These are phyloP conservation scores for Salvia hispanica DNA, from an alignment of 257 asterid species.

Conservation along the genomic window DNA sequence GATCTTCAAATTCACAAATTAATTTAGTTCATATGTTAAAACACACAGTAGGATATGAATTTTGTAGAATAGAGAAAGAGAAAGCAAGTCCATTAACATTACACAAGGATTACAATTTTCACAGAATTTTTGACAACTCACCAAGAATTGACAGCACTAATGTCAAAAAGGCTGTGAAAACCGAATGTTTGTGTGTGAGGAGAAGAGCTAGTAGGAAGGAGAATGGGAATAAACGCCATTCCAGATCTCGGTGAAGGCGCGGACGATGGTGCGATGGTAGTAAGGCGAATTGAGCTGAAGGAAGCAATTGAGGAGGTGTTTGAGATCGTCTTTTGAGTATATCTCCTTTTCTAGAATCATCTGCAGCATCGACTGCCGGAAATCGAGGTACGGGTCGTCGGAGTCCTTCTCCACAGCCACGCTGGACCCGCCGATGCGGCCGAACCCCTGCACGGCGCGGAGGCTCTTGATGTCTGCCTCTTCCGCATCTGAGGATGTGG, in stretches of 20 bases:
- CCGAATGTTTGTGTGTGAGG: conserved; percentile 32
- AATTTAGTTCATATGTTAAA: too few species aligned
- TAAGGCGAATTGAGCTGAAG: conserved; percentile 84
- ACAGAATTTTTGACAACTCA: conserved; percentile 61
- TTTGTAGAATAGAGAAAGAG: too few species aligned
- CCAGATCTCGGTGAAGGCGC: conserved; percentile 96
- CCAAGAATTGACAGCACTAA: too few species aligned
- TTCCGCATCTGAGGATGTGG: conserved; percentile 23
- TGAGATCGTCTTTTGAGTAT: conserved; percentile 70
- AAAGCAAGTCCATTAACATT: not conserved
- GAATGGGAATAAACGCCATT: conserved; percentile 60
- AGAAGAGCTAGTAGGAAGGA: too few species aligned
- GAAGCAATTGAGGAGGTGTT: conserved; percentile 79
- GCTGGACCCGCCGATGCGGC: conserved; percentile 48
- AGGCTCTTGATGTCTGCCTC: conserved; percentile 51
- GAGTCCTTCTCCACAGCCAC: conserved; percentile 89
- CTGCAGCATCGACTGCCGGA: conserved; percentile 96
- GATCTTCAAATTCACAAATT: too few species aligned
- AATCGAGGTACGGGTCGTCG: conserved; percentile 84
- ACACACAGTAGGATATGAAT: too few species aligned
- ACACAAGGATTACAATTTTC: conserved; percentile 49
- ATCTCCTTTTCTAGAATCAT: conserved; percentile 87
- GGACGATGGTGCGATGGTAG: conserved; percentile 77
- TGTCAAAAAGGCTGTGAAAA: conserved; percentile 84
- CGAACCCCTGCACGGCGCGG: conserved; percentile 74